Percentiles rank a stretch among this genome's conserved stretches.
These are phyloP conservation scores for Penstemon barbatus DNA, from an alignment of 257 asterid species.

Conservation along the genomic window DNA sequence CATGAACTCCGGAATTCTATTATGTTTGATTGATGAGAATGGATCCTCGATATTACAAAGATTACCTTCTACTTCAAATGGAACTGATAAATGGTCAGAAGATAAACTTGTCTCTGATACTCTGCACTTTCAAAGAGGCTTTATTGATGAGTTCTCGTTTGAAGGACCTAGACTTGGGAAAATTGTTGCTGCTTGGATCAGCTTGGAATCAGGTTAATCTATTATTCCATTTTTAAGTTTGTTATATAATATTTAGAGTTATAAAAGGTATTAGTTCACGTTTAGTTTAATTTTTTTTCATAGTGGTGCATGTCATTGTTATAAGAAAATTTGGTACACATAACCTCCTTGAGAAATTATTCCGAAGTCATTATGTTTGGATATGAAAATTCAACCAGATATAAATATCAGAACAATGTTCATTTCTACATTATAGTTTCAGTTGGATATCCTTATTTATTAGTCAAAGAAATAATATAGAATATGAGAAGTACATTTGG, in stretches of 20 bases:
- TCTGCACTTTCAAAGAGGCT: conserved; percentile 66
- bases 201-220: conserved; percentile 74
- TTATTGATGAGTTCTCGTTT: conserved; percentile 65
- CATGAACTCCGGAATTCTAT: conserved; percentile 53
- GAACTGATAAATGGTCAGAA: conserved; percentile 28
- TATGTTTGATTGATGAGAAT: conserved; percentile 78
- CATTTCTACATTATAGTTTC: too few species aligned
- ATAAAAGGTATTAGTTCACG: background rate
- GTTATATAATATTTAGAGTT: background rate
- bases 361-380: background rate
- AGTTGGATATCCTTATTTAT: too few species aligned
- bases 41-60: conserved; percentile 76
- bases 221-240: background rate
- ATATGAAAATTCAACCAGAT: background rate
- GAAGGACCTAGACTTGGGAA: conserved; percentile 76
- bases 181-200: conserved; percentile 73
- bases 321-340: background rate
- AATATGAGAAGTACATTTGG: background rate
- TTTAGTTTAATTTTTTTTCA: background rate
- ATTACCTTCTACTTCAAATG: conserved; percentile 46
- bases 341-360: background rate
- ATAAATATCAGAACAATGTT: too few species aligned
- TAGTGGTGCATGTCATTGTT: background rate
- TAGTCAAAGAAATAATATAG: background rate
- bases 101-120: conserved; percentile 29